phyloP scores from a whole-genome alignment of 345 rosid genomes.

The Salix caprea region DNA sequence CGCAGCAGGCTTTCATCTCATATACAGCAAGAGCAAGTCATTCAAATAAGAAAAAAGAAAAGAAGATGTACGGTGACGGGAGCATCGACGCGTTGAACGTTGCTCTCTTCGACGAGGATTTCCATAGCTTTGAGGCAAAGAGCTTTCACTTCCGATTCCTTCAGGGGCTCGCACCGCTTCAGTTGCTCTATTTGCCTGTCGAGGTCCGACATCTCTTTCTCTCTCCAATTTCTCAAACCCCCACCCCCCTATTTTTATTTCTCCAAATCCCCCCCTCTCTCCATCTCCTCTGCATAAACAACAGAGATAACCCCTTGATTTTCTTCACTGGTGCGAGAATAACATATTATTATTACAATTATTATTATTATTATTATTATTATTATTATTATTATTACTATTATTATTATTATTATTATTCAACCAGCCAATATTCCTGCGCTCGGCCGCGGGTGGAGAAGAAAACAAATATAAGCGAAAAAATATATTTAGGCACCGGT shows the following conservation, averaged over 20 bases:
- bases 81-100: slow-evolving; percentile 94
- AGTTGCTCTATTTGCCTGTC: slow-evolving; percentile 94
- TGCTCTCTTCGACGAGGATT: slow-evolving; percentile 94
- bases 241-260: neutral
- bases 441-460: too few species aligned
- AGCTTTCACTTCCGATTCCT: slow-evolving; percentile 91
- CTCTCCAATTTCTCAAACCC: neutral
- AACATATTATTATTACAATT: too few species aligned
- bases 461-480: too few species aligned
- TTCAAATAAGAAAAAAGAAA: neutral
- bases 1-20: neutral
- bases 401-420: too few species aligned
- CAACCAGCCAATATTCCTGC: too few species aligned
- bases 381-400: too few species aligned
- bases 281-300: neutral
- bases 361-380: too few species aligned
- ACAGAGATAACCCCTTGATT: neutral
- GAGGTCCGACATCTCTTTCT: slow-evolving; percentile 79
- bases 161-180: slow-evolving; percentile 90
- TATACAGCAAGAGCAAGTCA: neutral
- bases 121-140: slow-evolving; percentile 97
- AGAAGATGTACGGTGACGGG: slow-evolving; percentile 66
- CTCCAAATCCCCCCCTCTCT: neutral
- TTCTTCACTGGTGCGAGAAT: neutral
- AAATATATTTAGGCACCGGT: too few species aligned